phyloP scores from a whole-genome alignment of 2,329 filamentous ascomycete species.

The Pestalotiopsis sp. region DNA sequence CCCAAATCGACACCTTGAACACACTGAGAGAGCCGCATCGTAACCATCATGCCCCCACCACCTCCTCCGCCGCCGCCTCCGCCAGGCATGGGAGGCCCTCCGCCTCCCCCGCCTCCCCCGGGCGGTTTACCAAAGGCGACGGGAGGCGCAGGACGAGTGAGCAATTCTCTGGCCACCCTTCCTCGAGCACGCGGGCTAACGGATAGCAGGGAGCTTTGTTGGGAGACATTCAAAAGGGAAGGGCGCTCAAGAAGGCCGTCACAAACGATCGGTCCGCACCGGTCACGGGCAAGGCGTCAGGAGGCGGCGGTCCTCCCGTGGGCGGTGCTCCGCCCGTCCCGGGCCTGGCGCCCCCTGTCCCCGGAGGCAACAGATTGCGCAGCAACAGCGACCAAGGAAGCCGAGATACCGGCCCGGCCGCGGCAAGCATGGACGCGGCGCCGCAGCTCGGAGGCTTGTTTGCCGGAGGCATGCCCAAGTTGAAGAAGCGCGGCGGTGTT shows the following conservation, averaged over 20 bases:
- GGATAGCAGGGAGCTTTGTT: slow-evolving; percentile 75
- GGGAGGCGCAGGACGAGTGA: slow-evolving; percentile 60
- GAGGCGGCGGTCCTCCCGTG: slow-evolving; percentile 60
- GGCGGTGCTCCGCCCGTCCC: slow-evolving; percentile 84
- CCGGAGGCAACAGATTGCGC: slow-evolving; percentile 66
- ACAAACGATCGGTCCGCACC: slow-evolving; percentile 94
- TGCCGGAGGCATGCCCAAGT: slow-evolving; percentile 91
- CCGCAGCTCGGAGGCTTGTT: slow-evolving; percentile 89
- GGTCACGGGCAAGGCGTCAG: slow-evolving; percentile 57
- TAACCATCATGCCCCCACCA: slow-evolving; percentile 51
- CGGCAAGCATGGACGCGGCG: slow-evolving; percentile 55
- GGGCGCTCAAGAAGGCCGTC: slow-evolving; percentile 77
- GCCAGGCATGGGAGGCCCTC: slow-evolving; percentile 55
- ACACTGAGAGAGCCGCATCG: background rate
- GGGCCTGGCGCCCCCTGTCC: slow-evolving; percentile 71
- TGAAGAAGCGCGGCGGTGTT: slow-evolving; percentile 81
- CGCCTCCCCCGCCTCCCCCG: slow-evolving; percentile 60
- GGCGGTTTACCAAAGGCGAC: slow-evolving; percentile 60
- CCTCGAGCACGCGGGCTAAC: background rate
- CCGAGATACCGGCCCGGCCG: slow-evolving; percentile 41
- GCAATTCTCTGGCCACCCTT: slow-evolving; percentile 29
- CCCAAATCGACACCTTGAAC: background rate
- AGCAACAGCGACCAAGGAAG: slow-evolving; percentile 80
- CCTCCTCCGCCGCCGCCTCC: slow-evolving; percentile 73
- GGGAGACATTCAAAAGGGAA: slow-evolving; percentile 83